These are phyloP conservation scores for Russula vinacea DNA, from an alignment of 768 basidiomycete species.

Conservation along the genomic window DNA sequence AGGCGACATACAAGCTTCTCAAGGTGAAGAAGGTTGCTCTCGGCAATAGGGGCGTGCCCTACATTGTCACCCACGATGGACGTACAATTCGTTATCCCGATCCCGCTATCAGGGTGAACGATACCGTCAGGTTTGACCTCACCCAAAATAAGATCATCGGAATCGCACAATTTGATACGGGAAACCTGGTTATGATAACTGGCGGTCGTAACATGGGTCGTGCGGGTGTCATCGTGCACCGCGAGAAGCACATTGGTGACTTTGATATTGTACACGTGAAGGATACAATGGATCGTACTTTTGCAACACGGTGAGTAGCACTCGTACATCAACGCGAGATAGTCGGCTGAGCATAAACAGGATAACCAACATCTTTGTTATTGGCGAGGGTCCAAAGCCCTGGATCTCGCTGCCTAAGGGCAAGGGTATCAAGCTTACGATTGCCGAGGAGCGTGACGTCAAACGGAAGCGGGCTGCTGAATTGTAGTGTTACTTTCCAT, in stretches of 20 bases:
- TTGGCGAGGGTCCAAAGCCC: conserved; percentile 92
- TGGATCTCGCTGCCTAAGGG: conserved; percentile 97
- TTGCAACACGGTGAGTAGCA: conserved; percentile 85
- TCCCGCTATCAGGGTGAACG: conserved; percentile 91
- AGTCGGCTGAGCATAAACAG: conserved; percentile 40
- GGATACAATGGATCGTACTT: conserved; percentile 91
- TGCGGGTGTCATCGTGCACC: conserved; percentile 92
- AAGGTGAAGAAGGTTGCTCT: conserved; percentile 91
- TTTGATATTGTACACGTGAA: conserved; percentile 99
- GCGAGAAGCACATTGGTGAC: conserved; percentile 96
- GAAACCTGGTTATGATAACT: conserved; percentile 96
- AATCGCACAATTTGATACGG: conserved; percentile 93
- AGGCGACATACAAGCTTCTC: conserved; percentile 94
- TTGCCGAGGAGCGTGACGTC: conserved; percentile 92
- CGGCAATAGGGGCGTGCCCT: conserved; percentile 90
- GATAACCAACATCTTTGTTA: conserved; percentile 96
- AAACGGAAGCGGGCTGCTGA: conserved; percentile 78
- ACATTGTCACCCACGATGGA: conserved; percentile 98
- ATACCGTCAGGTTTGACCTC: conserved; percentile 96
- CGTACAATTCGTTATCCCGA: conserved; percentile 99
- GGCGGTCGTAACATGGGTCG: conserved; percentile 99
- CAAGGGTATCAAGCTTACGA: conserved; percentile 97
- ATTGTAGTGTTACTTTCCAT: conserved; percentile 30
- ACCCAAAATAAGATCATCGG: conserved; percentile 91
- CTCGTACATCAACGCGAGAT: not conserved